phyloP scores from a whole-genome alignment of 345 rosid species.

The Heritiera littoralis region DNA sequence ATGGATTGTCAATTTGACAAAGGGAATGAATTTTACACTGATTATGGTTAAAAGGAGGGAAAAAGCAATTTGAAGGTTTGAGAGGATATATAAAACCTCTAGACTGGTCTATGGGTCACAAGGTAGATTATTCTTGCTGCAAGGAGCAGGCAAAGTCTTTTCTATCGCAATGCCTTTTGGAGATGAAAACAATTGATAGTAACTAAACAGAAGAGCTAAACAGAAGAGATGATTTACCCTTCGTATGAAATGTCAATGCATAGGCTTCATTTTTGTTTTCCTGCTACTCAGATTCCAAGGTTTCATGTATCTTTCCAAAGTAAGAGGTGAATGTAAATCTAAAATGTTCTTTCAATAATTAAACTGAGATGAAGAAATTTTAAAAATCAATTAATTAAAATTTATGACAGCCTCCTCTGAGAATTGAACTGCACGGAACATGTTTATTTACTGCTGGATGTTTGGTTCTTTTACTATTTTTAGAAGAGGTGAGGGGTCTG shows the following conservation, averaged over 20 bases:
- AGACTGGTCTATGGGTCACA: no score
- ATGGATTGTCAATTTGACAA: not conserved
- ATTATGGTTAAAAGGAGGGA: not conserved
- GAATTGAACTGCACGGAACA: not conserved
- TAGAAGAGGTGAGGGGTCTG: not conserved
- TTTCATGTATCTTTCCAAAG: not conserved
- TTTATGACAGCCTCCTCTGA: not conserved
- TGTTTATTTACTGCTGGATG: not conserved
- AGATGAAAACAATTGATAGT: not conserved
- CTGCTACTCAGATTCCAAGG: constrained; percentile 5
- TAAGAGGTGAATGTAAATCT: not conserved
- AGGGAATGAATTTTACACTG: not conserved
- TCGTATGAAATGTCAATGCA: not conserved
- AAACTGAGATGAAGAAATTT: not conserved
- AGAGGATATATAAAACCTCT: no score
- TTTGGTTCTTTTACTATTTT: not conserved
- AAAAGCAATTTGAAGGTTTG: not conserved
- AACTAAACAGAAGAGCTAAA: not conserved
- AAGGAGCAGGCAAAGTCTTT: not conserved
- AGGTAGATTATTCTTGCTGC: not conserved
- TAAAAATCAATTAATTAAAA: not conserved
- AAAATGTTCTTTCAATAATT: constrained; percentile 3
- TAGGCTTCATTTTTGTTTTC: not conserved
- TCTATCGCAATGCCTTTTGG: not conserved
- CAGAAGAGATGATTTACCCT: not conserved